These are phyloP conservation scores for Ustilago bromivora DNA, from an alignment of 1,284 basidiomycete species.

Conservation along the genomic window DNA sequence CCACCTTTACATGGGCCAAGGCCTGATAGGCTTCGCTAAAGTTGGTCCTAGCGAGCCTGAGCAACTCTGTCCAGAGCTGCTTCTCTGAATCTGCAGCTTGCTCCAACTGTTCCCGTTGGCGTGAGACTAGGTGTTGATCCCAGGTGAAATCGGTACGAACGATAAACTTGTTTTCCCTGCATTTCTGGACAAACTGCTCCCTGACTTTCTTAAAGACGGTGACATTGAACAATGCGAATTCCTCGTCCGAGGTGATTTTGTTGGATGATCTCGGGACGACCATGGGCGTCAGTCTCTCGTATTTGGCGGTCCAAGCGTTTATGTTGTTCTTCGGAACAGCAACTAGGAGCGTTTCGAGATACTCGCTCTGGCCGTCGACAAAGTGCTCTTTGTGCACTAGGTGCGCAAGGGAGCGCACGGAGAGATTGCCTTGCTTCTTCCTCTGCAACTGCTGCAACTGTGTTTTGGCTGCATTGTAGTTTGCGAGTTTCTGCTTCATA, in stretches of 20 bases:
- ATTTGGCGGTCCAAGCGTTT: slow-evolving; percentile 90
- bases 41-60: slow-evolving; percentile 92
- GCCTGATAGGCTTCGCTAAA: slow-evolving; percentile 97
- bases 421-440: slow-evolving; percentile 96
- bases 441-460: slow-evolving; percentile 91
- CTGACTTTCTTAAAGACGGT: slow-evolving; percentile 91
- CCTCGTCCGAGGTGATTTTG: slow-evolving; percentile 83
- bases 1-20: slow-evolving; percentile 90
- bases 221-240: slow-evolving; percentile 87
- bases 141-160: slow-evolving; percentile 89
- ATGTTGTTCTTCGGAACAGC: slow-evolving; percentile 88
- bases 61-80: slow-evolving; percentile 96
- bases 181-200: slow-evolving; percentile 94
- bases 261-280: slow-evolving; percentile 93
- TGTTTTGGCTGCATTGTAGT: slow-evolving; percentile 94
- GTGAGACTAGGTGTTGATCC: slow-evolving; percentile 85
- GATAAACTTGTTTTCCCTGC: slow-evolving; percentile 95
- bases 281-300: slow-evolving; percentile 89
- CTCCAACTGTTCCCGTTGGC: slow-evolving; percentile 84
- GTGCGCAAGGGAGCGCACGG: slow-evolving; percentile 85
- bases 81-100: slow-evolving; percentile 88
- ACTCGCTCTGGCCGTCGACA: slow-evolving; percentile 84
- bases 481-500: slow-evolving; percentile 80
- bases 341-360: slow-evolving; percentile 90
- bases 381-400: slow-evolving; percentile 86